Evolutionary conservation across 2,329 filamentous ascomycete species (phyloP).

Genomic region (Microdochium bolleyi): DNA sequence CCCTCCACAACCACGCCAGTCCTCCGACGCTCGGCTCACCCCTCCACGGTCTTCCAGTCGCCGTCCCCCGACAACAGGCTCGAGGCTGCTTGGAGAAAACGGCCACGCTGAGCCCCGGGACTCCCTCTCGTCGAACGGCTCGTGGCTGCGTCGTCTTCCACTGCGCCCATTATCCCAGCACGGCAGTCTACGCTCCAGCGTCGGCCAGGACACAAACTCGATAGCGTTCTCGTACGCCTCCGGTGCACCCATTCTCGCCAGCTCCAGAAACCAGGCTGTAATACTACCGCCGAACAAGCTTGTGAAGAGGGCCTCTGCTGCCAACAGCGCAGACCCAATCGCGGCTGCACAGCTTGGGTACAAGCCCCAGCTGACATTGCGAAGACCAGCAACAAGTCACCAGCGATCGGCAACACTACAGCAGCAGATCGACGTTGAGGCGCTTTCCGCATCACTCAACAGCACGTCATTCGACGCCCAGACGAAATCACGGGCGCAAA

Average conservation of each 20-base stretch:
- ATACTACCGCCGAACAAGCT: conserved; percentile 63
- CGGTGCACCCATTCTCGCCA: conserved; percentile 52
- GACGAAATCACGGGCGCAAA: conserved; percentile 23
- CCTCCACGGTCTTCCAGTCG: conserved; percentile 28
- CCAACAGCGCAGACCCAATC: conserved; percentile 35
- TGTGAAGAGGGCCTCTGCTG: conserved; percentile 62
- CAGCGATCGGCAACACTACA: conserved; percentile 67
- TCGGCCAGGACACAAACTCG: conserved; percentile 58
- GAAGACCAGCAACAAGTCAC: conserved; percentile 71
- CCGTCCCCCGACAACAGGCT: conserved; percentile 25
- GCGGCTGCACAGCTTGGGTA: conserved; percentile 38
- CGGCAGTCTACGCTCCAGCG: conserved; percentile 56
- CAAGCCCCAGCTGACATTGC: conserved; percentile 56
- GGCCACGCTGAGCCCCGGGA: conserved; percentile 37
- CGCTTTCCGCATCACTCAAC: conserved; percentile 14
- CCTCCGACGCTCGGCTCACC: conserved; percentile 29
- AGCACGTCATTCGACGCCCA: conserved; percentile 17
- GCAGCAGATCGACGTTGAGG: conserved; percentile 26
- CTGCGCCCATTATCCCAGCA: conserved; percentile 56
- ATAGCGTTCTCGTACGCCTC: conserved; percentile 58
- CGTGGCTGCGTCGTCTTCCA: conserved; percentile 68
- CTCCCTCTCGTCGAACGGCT: conserved; percentile 53
- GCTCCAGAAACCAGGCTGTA: conserved; percentile 25
- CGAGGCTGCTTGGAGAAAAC: not conserved
- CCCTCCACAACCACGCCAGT: conserved; percentile 11